Evolutionary conservation across 495 filamentous ascomycete genomes (phyloP), one percentile per base, ranked within the genome.

Genomic region (Aspergillus haitiensis): DNA sequence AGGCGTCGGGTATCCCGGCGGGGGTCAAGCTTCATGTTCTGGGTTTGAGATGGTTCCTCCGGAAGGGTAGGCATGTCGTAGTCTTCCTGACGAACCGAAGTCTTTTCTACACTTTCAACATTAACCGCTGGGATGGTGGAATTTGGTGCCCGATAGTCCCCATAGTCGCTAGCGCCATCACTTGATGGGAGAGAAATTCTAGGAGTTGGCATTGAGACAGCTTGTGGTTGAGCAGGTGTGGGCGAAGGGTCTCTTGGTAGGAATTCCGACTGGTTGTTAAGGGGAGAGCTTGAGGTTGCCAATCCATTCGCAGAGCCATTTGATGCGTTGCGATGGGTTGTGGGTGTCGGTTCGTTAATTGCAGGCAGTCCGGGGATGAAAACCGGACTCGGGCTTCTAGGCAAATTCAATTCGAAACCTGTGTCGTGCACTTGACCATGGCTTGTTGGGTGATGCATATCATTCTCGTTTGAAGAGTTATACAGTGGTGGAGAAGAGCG

Each of bases 1-100:
- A 95, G 75, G 58, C 93, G 86, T 46, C 83, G 84, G 52, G 83
- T 82, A 65, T 94, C 86, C 42, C 85, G 79, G 32, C 77, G 82
- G 32, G 52, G 52, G 49, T 75, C 71, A 52, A 55, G 67, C 54
- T 55, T 68, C 36, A 69, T 64, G 34, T 61, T 73, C 10, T 60
- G 62, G 7, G 46, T 11, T 56, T 52, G 59, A 2, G 56, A 11
- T 12, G 66, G 50, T 31, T 73, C 71, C 51, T 75, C 70, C 27
- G 68, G 55, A 18, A 64, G 42, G 21, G 62, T 52, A 13, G 64
- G 52, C 27, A 59, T 37, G 7, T 56, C 49, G n/a, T 40, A 54
- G 13, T 16, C 56, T 13, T 48, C 53, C 5, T 56, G 42, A 59
- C 66, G 56, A 9, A 55, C 55, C 2, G 64, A 33, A 13, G 49